A percentile compares a stretch with the other conserved stretches of the same genome.
Conservation (phyloP, 2,329 filamentous ascomycete species). For the Fusarium sp. region DNA sequence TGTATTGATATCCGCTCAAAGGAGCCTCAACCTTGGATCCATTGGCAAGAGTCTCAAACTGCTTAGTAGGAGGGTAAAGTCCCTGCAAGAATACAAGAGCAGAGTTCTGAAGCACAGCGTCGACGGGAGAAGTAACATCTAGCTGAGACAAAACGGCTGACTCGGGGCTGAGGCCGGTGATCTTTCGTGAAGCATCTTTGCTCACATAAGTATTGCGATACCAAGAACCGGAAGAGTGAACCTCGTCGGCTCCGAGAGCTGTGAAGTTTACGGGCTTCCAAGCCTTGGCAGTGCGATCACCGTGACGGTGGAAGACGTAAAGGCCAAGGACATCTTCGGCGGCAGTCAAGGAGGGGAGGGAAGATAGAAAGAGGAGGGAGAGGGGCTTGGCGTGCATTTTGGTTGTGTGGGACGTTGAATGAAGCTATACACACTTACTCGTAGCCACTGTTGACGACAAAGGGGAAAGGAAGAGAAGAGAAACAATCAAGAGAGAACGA, state of each 20-base stretch:
- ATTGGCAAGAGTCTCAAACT: conserved; percentile 73
- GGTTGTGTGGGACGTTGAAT: background rate
- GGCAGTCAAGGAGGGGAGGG: conserved; percentile 50
- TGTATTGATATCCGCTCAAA: conserved; percentile 83
- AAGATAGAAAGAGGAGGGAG: conserved; percentile 48
- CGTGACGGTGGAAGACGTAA: conserved; percentile 90
- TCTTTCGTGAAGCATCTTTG: conserved; percentile 65
- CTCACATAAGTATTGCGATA: conserved; percentile 81
- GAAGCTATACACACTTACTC: conserved; percentile 17
- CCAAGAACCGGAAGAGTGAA: conserved; percentile 76
- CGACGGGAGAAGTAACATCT: conserved; percentile 74
- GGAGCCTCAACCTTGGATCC: conserved; percentile 73
- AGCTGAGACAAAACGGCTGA: conserved; percentile 77
- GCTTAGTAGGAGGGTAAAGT: conserved; percentile 81
- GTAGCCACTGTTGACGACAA: background rate
- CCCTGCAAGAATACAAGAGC: conserved; percentile 85
- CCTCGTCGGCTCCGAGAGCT: conserved; percentile 79
- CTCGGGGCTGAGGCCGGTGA: conserved; percentile 73
- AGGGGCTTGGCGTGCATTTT: conserved; percentile 54
- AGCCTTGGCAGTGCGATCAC: conserved; percentile 84
- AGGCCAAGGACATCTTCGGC: conserved; percentile 80
- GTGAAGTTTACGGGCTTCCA: conserved; percentile 78
- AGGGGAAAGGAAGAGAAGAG: background rate
- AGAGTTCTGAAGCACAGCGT: conserved; percentile 83
- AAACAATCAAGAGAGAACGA: background rate